Evolutionary conservation across 306 rosid genomes (phyloP), one percentile per base, ranked within the genome.

Genomic region (Prunus salicina): DNA sequence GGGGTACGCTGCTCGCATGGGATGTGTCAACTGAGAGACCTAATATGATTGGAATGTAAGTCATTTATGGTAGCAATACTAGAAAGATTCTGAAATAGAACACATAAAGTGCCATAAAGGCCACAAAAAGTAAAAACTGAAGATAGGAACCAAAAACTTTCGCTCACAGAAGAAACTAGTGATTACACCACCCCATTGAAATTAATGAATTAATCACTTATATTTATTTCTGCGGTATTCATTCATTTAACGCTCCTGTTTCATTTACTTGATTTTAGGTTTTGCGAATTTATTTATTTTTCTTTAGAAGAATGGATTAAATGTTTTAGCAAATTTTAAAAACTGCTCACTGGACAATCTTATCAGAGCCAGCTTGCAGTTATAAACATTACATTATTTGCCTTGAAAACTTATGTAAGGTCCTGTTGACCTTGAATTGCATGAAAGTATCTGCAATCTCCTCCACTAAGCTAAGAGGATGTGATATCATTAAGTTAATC

Each of bases 1-100:
- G 97, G 52, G 98, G 99, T 84, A 89, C 99, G 2, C 92, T 96
- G 71, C 75, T 96, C 77, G 97, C 97, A 70, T 96, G 99, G 99
- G 99, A 96, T 76, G 97, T 96, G 72, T 96, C 99, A 86, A 88
- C 89, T 22, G 98, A 91, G 86, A 88, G 91, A 78, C 98, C 99
- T 69, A 92, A 66, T 87, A 89, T 96, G 97, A 96, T 96, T 79
- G 99, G 99, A 88, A 86, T 96, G 99, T 96, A 85, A 92, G 99
- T 88, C 77, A 72, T 77, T 78, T 66, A 50, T 85, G 70, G 45
- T 80, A 64, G 72, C 78, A 38, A 52, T 22, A 69, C 75, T 53
- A 34, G 74, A 53, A 25, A 20, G 3, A 24, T 25, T 18, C 24
- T 5, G 13, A 43, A 45, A 18, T 27, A 28, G 28, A 57, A 32